phyloP scores from a whole-genome alignment of 2,329 filamentous ascomycete genomes.

The Xylaria sp. region DNA sequence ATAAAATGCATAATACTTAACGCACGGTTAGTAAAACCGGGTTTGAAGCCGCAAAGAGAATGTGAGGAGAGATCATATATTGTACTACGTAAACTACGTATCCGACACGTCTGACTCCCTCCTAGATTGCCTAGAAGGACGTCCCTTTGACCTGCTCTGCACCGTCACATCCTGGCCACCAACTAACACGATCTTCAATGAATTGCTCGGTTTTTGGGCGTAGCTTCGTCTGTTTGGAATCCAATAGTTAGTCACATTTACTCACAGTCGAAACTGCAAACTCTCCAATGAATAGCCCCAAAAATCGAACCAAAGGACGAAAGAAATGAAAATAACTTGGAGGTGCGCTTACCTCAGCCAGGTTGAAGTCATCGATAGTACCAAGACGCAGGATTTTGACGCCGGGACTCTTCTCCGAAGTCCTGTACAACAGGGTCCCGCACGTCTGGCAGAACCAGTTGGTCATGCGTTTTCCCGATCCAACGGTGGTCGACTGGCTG shows the following conservation, averaged over 20 bases:
- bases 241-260: not conserved
- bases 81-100: not conserved
- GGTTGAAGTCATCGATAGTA: constrained; percentile 68
- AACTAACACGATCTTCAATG: constrained; percentile 61
- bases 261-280: not conserved
- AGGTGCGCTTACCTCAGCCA: constrained; percentile 56
- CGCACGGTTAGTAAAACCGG: not conserved
- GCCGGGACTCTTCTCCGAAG: constrained; percentile 56
- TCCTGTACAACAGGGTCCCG: constrained; percentile 69
- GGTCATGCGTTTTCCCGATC: constrained; percentile 62
- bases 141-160: constrained; percentile 9
- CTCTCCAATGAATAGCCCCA: too few species aligned
- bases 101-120: not conserved
- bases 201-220: constrained; percentile 65
- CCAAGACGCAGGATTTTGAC: constrained; percentile 64
- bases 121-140: not conserved
- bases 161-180: constrained; percentile 59
- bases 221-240: constrained; percentile 55
- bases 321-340: not conserved
- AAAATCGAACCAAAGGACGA: not conserved
- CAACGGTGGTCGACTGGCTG: constrained; percentile 59
- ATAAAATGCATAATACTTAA: not conserved
- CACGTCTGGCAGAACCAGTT: constrained; percentile 70
- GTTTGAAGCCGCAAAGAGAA: not conserved
- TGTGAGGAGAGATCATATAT: not conserved